Conservation (phyloP, 495 filamentous ascomycete species). For the Endocarpon pusillum region DNA sequence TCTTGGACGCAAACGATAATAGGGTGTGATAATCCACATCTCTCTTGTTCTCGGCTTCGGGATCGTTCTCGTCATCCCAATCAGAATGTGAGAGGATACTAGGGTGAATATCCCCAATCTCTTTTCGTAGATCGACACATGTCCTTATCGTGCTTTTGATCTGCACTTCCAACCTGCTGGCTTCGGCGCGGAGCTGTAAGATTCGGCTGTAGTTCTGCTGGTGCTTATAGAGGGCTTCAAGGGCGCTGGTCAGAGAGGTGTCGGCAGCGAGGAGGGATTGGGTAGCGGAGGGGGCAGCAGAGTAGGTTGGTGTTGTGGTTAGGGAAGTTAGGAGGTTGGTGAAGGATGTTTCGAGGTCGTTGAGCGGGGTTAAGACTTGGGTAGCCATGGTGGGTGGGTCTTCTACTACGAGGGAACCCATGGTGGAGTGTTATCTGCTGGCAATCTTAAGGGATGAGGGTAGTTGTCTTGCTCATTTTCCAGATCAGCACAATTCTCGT, state of each 20-base stretch:
- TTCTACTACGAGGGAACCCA: too few species aligned
- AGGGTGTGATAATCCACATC: conserved; percentile 29
- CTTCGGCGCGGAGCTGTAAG: conserved; percentile 21
- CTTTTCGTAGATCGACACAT: too few species aligned
- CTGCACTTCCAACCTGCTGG: conserved; percentile 20
- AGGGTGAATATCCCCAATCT: too few species aligned
- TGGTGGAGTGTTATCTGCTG: too few species aligned
- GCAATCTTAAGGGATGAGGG: too few species aligned
- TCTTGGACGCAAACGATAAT: conserved; percentile 28
- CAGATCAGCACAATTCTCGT: too few species aligned
- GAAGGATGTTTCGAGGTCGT: conserved; percentile 24
- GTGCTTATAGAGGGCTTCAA: conserved; percentile 25
- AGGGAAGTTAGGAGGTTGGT: conserved; percentile 25
- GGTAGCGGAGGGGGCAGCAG: conserved; percentile 25
- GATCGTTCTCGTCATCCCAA: conserved; percentile 1
- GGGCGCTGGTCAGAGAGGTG: conserved; percentile 21
- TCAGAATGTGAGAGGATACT: too few species aligned
- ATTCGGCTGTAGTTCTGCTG: conserved; percentile 27
- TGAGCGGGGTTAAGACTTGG: conserved; percentile 20
- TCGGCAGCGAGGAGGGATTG: conserved; percentile 25
- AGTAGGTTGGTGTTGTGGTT: conserved; percentile 25
- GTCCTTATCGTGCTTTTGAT: conserved; percentile 25
- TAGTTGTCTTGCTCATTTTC: too few species aligned
- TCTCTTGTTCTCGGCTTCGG: conserved; percentile 8
- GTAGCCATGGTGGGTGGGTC: conserved; percentile 22